Percentiles rank a stretch among this genome's conserved stretches.
phyloP scores from a whole-genome alignment of 768 basidiomycete species.

The Suillus hirtellus region DNA sequence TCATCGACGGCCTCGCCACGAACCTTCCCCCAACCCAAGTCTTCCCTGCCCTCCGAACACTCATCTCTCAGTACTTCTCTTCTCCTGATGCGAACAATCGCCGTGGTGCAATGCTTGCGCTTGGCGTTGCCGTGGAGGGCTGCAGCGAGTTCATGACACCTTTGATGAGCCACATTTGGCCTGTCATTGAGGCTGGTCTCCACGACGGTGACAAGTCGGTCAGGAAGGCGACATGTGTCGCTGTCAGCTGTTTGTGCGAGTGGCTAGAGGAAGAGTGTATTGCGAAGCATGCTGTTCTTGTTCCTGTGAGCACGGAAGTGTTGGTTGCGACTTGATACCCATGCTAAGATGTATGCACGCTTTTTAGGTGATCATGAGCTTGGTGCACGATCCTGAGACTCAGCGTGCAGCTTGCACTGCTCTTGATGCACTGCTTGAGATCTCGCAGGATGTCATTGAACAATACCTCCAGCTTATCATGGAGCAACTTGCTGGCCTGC shows the following conservation, averaged over 20 bases:
- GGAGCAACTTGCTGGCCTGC: slow-evolving; percentile 85
- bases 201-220: slow-evolving; percentile 82
- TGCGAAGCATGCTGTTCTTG: slow-evolving; percentile 74
- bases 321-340: neutral
- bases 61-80: slow-evolving; percentile 83
- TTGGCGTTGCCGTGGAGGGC: slow-evolving; percentile 95
- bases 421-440: slow-evolving; percentile 94
- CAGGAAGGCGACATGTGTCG: slow-evolving; percentile 93
- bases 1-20: slow-evolving; percentile 90
- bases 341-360: neutral
- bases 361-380: slow-evolving; percentile 79
- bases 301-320: slow-evolving; percentile 61
- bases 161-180: slow-evolving; percentile 90
- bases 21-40: slow-evolving; percentile 93
- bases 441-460: slow-evolving; percentile 86
- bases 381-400: slow-evolving; percentile 83
- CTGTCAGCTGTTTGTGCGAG: slow-evolving; percentile 95
- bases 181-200: slow-evolving; percentile 86
- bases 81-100: slow-evolving; percentile 78
- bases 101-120: slow-evolving; percentile 91
- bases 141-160: slow-evolving; percentile 98
- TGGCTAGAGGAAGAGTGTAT: slow-evolving; percentile 95
- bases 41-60: slow-evolving; percentile 84
- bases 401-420: slow-evolving; percentile 95
- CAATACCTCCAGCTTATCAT: slow-evolving; percentile 93